These are phyloP conservation scores for Rhynchospora breviuscula DNA, from an alignment of 176 grass and related monocot genomes.

Conservation along the genomic window DNA sequence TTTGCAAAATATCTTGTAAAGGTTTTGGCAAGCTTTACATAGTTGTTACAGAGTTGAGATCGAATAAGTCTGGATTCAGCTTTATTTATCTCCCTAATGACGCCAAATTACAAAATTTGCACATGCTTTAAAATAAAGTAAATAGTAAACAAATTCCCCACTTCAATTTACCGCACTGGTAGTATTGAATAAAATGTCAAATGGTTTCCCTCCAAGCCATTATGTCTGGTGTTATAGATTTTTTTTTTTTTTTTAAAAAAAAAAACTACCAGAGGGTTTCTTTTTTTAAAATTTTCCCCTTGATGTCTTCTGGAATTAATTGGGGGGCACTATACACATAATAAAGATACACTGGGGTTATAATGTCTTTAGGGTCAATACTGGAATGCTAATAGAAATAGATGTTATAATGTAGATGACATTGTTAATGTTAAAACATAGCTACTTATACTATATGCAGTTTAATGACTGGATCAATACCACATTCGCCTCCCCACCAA, in stretches of 20 bases:
- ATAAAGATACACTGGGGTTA: background rate
- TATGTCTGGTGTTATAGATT: background rate
- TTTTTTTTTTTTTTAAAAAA: background rate
- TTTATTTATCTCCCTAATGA: background rate
- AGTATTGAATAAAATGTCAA: too few relatives aligned
- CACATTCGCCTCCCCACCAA: conserved; percentile 79
- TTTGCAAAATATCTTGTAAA: background rate
- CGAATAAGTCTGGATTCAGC: background rate
- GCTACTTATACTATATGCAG: conserved; percentile 32
- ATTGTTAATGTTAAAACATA: background rate
- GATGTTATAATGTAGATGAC: background rate
- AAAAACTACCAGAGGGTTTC: background rate
- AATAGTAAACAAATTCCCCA: background rate
- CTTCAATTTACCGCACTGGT: background rate
- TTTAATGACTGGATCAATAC: conserved; percentile 96
- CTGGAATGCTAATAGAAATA: background rate
- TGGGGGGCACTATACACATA: background rate
- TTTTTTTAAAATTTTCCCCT: too few relatives aligned
- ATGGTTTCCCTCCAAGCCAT: background rate
- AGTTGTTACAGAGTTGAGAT: background rate
- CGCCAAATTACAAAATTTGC: background rate
- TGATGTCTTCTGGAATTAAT: too few relatives aligned
- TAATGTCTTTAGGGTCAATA: background rate
- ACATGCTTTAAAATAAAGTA: background rate
- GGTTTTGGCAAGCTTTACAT: background rate